Percentiles rank a stretch among this genome's conserved stretches.
These are phyloP conservation scores for Monosporascus ibericus DNA, from an alignment of 2,329 filamentous ascomycete species.

Conservation along the genomic window DNA sequence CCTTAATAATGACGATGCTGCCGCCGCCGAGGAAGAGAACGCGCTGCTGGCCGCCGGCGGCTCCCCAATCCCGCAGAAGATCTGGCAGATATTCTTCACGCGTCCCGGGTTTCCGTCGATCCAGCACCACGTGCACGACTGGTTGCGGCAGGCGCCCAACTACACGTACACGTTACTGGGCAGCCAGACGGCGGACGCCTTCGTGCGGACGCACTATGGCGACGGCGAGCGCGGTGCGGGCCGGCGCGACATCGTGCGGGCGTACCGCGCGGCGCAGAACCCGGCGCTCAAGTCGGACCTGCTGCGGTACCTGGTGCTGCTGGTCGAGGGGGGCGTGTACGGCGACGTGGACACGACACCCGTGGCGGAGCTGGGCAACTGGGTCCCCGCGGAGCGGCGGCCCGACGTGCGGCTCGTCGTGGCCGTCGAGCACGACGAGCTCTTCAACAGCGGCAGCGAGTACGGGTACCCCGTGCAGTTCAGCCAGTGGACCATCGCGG, in stretches of 20 bases:
- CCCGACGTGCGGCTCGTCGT: constrained; percentile 65
- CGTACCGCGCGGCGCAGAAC: neutral
- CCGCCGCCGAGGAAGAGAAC: no score
- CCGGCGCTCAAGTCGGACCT: constrained; percentile 55
- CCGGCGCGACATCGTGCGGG: neutral
- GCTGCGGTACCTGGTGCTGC: constrained; percentile 61
- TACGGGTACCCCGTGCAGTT: constrained; percentile 67
- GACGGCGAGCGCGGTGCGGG: constrained; percentile 1
- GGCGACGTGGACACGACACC: constrained; percentile 39
- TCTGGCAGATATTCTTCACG: constrained; percentile 23
- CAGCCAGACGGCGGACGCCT: constrained; percentile 16
- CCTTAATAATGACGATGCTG: no score
- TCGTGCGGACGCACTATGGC: constrained; percentile 17
- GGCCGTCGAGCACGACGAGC: constrained; percentile 66
- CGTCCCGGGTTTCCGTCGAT: constrained; percentile 5
- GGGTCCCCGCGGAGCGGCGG: constrained; percentile 57
- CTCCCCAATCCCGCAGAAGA: constrained; percentile 14
- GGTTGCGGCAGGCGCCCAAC: constrained; percentile 18
- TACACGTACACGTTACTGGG: constrained; percentile 23
- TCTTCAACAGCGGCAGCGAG: constrained; percentile 55
- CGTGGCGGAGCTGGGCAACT: constrained; percentile 35
- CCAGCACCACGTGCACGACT: constrained; percentile 15
- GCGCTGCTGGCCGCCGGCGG: no score
- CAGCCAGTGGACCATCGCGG: constrained; percentile 72
- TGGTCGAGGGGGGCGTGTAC: constrained; percentile 54